phyloP scores from a whole-genome alignment of 2,329 filamentous ascomycete genomes.

The Trichoderma sp. region DNA sequence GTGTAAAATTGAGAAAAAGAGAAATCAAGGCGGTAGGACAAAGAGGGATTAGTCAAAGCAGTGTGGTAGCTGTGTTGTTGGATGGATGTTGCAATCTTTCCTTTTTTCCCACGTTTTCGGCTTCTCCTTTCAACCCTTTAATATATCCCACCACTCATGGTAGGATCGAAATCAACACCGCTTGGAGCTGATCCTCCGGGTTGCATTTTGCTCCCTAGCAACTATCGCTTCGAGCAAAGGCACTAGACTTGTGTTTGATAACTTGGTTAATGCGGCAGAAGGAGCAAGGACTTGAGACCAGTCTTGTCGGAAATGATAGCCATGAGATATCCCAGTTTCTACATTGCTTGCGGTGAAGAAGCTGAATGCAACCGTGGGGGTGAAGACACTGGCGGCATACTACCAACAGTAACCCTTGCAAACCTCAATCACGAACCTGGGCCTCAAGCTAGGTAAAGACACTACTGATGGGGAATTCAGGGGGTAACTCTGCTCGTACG shows the following conservation, averaged over 20 bases:
- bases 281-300: neutral
- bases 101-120: neutral
- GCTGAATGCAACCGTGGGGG: neutral
- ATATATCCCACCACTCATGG: neutral
- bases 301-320: slow-evolving; percentile 1
- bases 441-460: no score
- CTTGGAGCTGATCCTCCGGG: neutral
- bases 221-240: neutral
- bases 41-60: neutral
- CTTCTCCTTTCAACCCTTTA: neutral
- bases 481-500: neutral
- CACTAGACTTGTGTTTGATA: neutral
- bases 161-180: neutral
- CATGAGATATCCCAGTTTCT: neutral
- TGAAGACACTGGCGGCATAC: neutral
- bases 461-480: neutral
- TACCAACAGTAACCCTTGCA: no score
- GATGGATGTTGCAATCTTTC: neutral
- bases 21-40: neutral
- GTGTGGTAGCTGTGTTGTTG: no score
- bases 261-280: neutral
- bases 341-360: neutral
- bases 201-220: neutral
- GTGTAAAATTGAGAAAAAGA: neutral
- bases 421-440: no score